These are phyloP conservation scores for Brettanomyces bruxellensis DNA, from an alignment of 805 yeast species.

Conservation along the genomic window DNA sequence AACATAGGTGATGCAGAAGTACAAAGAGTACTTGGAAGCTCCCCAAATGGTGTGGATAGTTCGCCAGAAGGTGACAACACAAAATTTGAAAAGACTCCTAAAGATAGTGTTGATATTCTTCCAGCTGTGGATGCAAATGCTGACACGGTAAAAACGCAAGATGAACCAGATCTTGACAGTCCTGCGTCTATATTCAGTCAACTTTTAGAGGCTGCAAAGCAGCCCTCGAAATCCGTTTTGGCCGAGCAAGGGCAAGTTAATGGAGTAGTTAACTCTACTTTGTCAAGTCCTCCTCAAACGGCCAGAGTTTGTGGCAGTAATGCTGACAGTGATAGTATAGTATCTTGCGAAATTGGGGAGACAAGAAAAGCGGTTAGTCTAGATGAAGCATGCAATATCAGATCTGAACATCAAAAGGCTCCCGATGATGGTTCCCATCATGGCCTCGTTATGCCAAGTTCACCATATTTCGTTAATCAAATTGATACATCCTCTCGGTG, in stretches of 20 bases:
- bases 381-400: not conserved
- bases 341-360: too few species aligned
- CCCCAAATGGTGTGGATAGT: not conserved
- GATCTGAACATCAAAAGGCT: not conserved
- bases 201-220: slow-evolving; percentile 1
- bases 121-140: slow-evolving; percentile 13
- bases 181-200: not conserved
- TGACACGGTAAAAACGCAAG: slow-evolving; percentile 13
- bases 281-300: too few species aligned
- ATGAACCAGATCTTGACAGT: not conserved
- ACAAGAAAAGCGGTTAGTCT: not conserved
- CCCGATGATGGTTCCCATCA: not conserved
- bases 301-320: too few species aligned
- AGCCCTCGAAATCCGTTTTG: not conserved
- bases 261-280: not conserved
- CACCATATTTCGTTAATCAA: slow-evolving; percentile 20
- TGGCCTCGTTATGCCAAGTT: slow-evolving; percentile 21
- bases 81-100: slow-evolving; percentile 23
- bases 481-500: slow-evolving; percentile 8
- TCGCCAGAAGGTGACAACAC: slow-evolving; percentile 4
- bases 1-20: slow-evolving; percentile 18
- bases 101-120: slow-evolving; percentile 14
- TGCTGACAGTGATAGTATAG: too few species aligned
- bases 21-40: slow-evolving; percentile 11
- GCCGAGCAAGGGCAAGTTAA: not conserved